These are phyloP conservation scores for Neonectria hederae DNA, from an alignment of 2,329 filamentous ascomycete genomes.

Conservation along the genomic window DNA sequence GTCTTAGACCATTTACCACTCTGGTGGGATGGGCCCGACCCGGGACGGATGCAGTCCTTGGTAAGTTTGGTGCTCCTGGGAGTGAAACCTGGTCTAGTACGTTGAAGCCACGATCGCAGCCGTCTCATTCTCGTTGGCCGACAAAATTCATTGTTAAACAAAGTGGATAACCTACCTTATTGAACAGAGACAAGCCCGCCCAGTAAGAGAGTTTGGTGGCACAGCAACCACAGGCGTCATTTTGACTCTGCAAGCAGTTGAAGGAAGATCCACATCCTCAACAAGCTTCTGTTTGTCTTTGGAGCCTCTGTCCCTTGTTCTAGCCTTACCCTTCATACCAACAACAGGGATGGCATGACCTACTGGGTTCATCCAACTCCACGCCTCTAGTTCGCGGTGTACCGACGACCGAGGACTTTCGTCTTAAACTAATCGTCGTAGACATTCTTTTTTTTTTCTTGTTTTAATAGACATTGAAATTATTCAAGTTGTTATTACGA, in stretches of 20 bases:
- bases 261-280: not conserved
- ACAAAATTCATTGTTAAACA: not conserved
- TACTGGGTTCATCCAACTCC: not conserved
- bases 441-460: too few relatives aligned
- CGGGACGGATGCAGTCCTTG: not conserved
- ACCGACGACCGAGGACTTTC: not conserved
- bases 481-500: not conserved
- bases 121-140: not conserved
- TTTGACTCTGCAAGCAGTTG: not conserved
- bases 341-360: not conserved
- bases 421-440: too few relatives aligned
- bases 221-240: not conserved
- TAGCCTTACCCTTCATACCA: not conserved
- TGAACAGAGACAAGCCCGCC: not conserved
- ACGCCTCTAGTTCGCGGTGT: not conserved
- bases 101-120: not conserved
- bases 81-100: not conserved
- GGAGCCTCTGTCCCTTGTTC: not conserved
- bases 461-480: not conserved
- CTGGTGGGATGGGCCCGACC: not conserved
- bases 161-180: too few relatives aligned
- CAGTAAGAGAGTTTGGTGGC: not conserved
- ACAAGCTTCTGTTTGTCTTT: not conserved
- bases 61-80: not conserved
- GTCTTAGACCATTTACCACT: not conserved